Base-by-base conservation (phyloP, 1,139 yeast genomes). In the Suhomyces ambrosiae region DNA sequence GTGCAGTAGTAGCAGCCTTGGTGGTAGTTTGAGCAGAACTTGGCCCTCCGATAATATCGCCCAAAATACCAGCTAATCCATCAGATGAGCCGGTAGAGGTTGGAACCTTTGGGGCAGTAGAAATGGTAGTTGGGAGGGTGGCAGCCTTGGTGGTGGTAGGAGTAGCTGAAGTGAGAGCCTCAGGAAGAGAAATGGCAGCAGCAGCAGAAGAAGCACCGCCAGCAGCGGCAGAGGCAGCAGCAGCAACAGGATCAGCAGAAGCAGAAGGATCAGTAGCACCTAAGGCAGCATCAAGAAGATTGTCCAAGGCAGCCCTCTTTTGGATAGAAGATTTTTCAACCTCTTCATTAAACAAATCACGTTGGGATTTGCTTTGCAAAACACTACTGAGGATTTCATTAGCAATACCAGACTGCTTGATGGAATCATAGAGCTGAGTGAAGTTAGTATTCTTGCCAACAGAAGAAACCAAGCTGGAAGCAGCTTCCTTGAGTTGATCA, bases 371-470 rank as follows among this genome's bases (percentile, higher is more conserved):
- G 21, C 18, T 30, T 16, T 23, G 30, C 30, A 39, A 35, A n/a
- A 36, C 24, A 9, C 23, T 15, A 9, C 36, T 49, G 39, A 39
- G 59, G 54, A 36, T 54, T 30, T 30, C 61, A 61, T 16, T 63
- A 56, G 43, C 40, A 33, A 40, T 34, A n/a, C 43, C 43, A 30
- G 43, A 40, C 34, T 53, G 52, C 44, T 61, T 61, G 33, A 65
- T 46, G 15, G 57, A 47, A 23, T 46, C 46, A 39, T 50, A 56
- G 32, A 64, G 37, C 6, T 49, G 35, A 8, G 45, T 27, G 46
- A 57, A 54, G 44, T 63, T 54, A 35, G 55, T 49, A 27, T 52
- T 51, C 28, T 49, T 39, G 33, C 63, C 41, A 26, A 27, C 34
- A 22, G 37, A 35, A 7, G 40, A 33, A 8, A 56, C 40, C 37